These are phyloP conservation scores for Onygenales sp. DNA, from an alignment of 2,329 filamentous ascomycete genomes.

Conservation along the genomic window DNA sequence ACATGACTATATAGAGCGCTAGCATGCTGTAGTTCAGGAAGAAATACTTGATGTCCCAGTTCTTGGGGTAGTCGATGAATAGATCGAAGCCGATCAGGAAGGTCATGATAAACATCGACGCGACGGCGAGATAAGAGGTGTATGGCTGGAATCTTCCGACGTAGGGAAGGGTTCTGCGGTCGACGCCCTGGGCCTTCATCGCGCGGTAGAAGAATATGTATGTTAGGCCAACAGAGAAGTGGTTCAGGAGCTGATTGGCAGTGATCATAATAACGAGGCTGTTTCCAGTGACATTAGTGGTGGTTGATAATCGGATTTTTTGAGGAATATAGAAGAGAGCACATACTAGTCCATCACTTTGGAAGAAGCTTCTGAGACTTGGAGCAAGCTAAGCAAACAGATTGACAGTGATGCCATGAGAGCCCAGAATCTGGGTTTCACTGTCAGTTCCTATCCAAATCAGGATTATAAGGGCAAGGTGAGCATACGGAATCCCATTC, in stretches of 20 bases:
- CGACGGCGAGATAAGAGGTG: constrained; percentile 56
- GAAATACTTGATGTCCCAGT: constrained; percentile 36
- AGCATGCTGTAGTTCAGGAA: constrained; percentile 50
- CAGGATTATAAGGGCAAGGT: too few species aligned
- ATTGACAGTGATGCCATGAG: too few species aligned
- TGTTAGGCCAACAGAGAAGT: constrained; percentile 57
- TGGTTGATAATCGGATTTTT: too few species aligned
- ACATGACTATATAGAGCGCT: constrained; percentile 45
- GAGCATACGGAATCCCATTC: too few species aligned
- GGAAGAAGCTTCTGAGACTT: too few species aligned
- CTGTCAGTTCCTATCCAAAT: too few species aligned
- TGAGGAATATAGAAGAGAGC: too few species aligned
- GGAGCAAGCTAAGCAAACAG: too few species aligned
- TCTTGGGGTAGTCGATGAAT: constrained; percentile 23
- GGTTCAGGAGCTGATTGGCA: constrained; percentile 51
- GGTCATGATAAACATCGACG: constrained; percentile 38
- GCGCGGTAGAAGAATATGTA: constrained; percentile 66
- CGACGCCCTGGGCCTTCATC: constrained; percentile 57
- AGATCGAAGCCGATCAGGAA: constrained; percentile 47
- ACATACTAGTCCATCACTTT: too few species aligned
- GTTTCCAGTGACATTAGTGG: too few species aligned
- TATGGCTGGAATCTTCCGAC: constrained; percentile 62
- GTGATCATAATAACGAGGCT: too few species aligned
- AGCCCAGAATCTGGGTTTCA: too few species aligned
- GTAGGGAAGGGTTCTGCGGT: constrained; percentile 60